phyloP scores from a whole-genome alignment of 108 stramenopile genomes.

The Nitzschia sp. region DNA sequence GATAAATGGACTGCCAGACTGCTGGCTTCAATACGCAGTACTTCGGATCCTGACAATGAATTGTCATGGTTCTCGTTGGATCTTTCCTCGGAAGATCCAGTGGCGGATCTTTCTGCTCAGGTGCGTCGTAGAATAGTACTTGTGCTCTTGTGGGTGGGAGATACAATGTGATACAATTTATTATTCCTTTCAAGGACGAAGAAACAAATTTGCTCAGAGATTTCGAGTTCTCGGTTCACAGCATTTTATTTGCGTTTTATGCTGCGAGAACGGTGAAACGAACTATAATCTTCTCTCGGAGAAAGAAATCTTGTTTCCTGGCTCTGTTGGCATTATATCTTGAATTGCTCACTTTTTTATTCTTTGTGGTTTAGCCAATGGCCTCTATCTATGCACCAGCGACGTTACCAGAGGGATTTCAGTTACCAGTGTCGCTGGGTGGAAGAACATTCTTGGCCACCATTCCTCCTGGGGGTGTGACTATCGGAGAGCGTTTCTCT shows the following conservation, averaged over 20 bases:
- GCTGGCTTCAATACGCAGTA: no score
- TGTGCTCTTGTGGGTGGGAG: background rate
- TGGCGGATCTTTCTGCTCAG: background rate
- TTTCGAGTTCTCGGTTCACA: background rate
- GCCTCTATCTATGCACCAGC: background rate
- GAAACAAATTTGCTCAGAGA: constrained; percentile 4
- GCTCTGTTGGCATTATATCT: background rate
- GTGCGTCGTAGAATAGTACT: background rate
- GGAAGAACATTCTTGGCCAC: background rate
- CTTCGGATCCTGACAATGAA: no score
- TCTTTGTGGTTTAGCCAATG: background rate
- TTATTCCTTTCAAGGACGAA: background rate
- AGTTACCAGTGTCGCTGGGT: background rate
- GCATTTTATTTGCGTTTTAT: constrained; percentile 2
- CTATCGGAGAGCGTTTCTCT: background rate
- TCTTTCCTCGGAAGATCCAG: background rate
- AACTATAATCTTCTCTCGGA: constrained; percentile 3
- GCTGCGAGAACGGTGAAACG: background rate
- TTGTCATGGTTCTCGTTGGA: background rate
- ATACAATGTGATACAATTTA: no score
- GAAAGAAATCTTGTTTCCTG: background rate
- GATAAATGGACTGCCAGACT: no score
- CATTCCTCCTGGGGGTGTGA: background rate
- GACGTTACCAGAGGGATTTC: background rate
- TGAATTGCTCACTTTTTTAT: background rate